Evolutionary conservation across 257 asterid species (phyloP), one percentile per base, ranked within the genome.

Genomic region (Primulina eburnea): DNA sequence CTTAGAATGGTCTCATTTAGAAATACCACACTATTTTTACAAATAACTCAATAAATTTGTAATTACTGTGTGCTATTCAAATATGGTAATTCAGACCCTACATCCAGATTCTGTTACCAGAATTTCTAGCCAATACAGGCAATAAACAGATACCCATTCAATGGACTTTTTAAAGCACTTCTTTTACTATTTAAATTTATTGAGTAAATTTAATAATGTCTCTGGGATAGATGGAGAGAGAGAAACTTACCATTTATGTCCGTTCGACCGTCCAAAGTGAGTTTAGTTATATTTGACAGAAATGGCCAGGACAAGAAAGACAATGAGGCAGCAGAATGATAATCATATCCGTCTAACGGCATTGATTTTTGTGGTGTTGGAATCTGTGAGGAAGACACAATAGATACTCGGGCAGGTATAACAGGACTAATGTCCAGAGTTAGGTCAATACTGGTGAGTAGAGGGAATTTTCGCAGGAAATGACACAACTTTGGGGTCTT

Each of bases 231-330:
- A 26, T 8, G 14, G 28, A 73, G 67, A 63, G 30, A 33, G 33
- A 60, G 58, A 62, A 69, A 77, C 89, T 72, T 80, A 92, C 98
- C 98, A n/a, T 69, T 74, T 60, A 86, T 64, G 60, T 89, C 92
- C 60, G 80, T 81, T 69, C 96, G 93, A 29, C 96, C 98, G 79
- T 87, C 91, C 84, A 89, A 75, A 30, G 83, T 78, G 78, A 92
- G 92, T 43, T 81, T 82, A 55, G 73, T 74, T 37, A 92, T 85
- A 82, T 76, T 73, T 67, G 90, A 81, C 58, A 67, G 76, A 64
- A 66, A 66, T 67, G 78, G 77, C 47, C 74, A 60, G 34, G 81
- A 75, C 28, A 62, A 56, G 68, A 56, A 71, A 38, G 75, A 62
- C 14, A 72, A 78, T 32, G 82, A 68, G 64, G 77, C 78, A 62